Conservation (phyloP, 73 alveolate genomes). For the Paramecium octaurelia region DNA sequence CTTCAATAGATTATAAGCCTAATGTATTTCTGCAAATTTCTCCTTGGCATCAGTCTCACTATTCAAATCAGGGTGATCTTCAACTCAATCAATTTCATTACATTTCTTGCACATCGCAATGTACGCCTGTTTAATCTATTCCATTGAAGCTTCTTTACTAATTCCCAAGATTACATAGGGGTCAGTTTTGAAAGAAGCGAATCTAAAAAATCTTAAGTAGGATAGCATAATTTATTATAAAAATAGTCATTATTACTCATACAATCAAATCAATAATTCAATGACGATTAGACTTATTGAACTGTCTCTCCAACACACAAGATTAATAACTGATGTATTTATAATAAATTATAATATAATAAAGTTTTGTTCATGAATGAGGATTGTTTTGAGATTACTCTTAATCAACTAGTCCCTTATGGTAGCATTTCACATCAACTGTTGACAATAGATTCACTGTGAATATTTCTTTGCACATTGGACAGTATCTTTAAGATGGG, state of each 20-base stretch:
- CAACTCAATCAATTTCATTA: neutral
- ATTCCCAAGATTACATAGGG: neutral
- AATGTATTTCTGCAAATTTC: neutral
- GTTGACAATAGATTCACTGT: neutral
- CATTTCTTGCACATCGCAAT: neutral
- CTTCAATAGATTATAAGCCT: neutral
- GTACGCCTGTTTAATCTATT: neutral
- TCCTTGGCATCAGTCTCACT: neutral
- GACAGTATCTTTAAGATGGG: neutral
- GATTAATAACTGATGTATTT: no score
- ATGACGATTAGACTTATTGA: no score
- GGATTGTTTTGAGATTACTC: no score
- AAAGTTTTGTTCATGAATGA: neutral
- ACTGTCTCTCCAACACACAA: no score
- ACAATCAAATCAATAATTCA: neutral
- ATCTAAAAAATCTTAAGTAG: neutral
- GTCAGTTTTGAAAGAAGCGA: neutral
- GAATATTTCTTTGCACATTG: neutral
- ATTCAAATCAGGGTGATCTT: neutral
- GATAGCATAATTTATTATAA: neutral
- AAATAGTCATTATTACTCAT: neutral
- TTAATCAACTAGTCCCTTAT: no score
- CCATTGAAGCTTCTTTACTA: neutral
- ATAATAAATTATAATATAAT: no score
- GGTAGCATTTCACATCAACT: neutral